A percentile compares a stretch with the other conserved stretches of the same genome.
Evolutionary conservation across 1,284 basidiomycete genomes (phyloP).

Genomic region (Moesziomyces sp.): DNA sequence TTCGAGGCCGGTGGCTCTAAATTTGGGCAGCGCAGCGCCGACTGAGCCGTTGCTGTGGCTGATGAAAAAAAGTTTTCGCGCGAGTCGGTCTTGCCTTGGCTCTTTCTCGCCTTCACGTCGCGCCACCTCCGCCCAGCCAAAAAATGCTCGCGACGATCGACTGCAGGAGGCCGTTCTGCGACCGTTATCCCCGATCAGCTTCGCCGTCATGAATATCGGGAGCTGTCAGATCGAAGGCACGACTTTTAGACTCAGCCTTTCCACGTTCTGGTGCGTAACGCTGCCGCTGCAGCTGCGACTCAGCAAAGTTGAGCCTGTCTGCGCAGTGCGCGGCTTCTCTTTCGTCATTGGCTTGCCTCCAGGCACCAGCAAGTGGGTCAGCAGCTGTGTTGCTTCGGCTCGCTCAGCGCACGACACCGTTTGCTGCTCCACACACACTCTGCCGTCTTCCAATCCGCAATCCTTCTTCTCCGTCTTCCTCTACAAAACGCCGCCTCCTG

Average conservation of each 20-base stretch:
- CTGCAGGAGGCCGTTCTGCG: too few species aligned
- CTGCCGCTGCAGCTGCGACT: too few species aligned
- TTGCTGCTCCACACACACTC: background rate
- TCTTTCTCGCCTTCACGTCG: constrained; percentile 7
- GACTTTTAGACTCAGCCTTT: constrained; percentile 1
- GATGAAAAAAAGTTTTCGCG: background rate
- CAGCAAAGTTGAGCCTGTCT: too few species aligned
- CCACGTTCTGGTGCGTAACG: too few species aligned
- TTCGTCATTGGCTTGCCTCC: background rate
- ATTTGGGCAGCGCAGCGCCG: background rate
- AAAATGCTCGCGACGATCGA: constrained; percentile 13
- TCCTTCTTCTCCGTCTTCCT: background rate
- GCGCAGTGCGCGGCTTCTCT: constrained; percentile 2
- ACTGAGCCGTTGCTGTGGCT: background rate
- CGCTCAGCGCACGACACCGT: too few species aligned
- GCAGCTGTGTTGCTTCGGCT: background rate
- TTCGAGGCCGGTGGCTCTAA: too few species aligned
- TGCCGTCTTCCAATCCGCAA: too few species aligned
- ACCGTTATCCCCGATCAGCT: too few species aligned
- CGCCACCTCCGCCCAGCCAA: constrained; percentile 1
- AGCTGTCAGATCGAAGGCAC: too few species aligned
- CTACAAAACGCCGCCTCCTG: background rate
- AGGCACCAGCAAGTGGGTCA: background rate
- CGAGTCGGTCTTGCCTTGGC: too few species aligned
- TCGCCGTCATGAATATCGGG: too few species aligned